A percentile compares a stretch with the other conserved stretches of the same genome.
These are phyloP conservation scores for Ophiognomonia clavigignenti-juglandacearum DNA, from an alignment of 2,329 filamentous ascomycete genomes.

Conservation along the genomic window DNA sequence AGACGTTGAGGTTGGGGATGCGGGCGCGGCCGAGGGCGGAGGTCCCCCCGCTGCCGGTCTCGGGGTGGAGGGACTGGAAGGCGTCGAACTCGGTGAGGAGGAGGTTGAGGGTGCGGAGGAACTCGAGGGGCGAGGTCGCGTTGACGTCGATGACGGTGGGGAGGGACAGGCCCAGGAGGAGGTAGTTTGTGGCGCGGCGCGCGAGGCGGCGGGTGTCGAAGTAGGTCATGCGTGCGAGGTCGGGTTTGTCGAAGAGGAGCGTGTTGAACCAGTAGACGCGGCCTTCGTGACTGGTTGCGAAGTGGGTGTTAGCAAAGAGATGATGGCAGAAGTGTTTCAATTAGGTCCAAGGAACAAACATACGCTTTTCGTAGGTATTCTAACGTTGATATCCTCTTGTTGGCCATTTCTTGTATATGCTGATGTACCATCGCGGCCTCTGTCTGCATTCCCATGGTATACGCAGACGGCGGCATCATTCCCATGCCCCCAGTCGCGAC, in stretches of 20 bases:
- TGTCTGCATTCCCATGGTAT: slow-evolving; percentile 28
- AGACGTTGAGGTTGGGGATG: slow-evolving; percentile 84
- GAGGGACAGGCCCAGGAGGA: slow-evolving; percentile 86
- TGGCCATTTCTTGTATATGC: slow-evolving; percentile 77
- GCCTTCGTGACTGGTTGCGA: slow-evolving; percentile 71
- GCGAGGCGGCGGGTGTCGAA: slow-evolving; percentile 80
- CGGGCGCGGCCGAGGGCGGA: slow-evolving; percentile 71
- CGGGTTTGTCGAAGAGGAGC: slow-evolving; percentile 78
- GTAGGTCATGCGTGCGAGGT: slow-evolving; percentile 77
- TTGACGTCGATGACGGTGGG: slow-evolving; percentile 87
- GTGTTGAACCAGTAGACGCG: slow-evolving; percentile 99
- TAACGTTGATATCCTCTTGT: slow-evolving; percentile 89
- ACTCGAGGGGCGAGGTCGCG: slow-evolving; percentile 73
- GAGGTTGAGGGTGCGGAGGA: slow-evolving; percentile 78
- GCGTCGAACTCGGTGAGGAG: slow-evolving; percentile 89
- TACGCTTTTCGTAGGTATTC: slow-evolving; percentile 92
- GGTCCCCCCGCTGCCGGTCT: slow-evolving; percentile 63
- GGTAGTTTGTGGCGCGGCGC: slow-evolving; percentile 87
- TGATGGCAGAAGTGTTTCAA: not conserved
- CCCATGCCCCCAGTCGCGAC: slow-evolving; percentile 18
- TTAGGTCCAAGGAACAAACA: slow-evolving; percentile 29
- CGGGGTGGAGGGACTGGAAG: slow-evolving; percentile 81
- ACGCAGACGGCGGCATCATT: slow-evolving; percentile 25
- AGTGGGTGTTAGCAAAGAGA: too few species aligned
- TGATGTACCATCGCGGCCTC: slow-evolving; percentile 49